These are phyloP conservation scores for Desmodesmus armatus DNA, from an alignment of 139 green algal genomes.

Conservation along the genomic window DNA sequence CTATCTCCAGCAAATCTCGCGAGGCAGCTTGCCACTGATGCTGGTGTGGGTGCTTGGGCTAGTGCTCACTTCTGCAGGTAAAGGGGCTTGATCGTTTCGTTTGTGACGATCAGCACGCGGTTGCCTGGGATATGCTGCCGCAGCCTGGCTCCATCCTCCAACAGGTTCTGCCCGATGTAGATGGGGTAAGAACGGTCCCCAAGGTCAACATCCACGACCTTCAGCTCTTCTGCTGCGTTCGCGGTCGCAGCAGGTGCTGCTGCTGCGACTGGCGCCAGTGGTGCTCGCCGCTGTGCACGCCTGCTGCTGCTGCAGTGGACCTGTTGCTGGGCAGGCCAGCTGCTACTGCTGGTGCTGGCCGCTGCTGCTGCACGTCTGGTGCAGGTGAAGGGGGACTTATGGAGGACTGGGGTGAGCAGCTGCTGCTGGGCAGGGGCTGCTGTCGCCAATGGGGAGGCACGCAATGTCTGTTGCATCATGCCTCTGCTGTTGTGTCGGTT, in stretches of 20 bases:
- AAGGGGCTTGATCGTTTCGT: constrained; percentile 92
- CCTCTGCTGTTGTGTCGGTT: no score
- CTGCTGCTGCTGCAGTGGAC: background rate
- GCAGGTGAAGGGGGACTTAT: no score
- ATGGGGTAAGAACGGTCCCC: constrained; percentile 97
- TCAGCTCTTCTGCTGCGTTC: constrained; percentile 37
- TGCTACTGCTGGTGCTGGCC: background rate
- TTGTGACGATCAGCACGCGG: constrained; percentile 95
- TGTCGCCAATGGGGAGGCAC: no score
- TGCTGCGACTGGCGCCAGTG: constrained; percentile 16
- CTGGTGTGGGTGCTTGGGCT: background rate
- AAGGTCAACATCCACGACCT: constrained; percentile 84
- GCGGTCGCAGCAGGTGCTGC: background rate
- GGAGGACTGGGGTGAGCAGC: no score
- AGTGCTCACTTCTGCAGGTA: constrained; percentile 88
- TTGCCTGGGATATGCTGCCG: constrained; percentile 91
- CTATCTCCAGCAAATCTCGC: background rate
- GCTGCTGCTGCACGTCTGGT: no score
- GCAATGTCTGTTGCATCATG: no score
- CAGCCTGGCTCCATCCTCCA: constrained; percentile 82
- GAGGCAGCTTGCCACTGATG: background rate
- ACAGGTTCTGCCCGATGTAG: constrained; percentile 91
- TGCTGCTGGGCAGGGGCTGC: background rate
- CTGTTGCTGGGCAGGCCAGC: background rate
- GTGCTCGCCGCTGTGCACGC: no score